Conservation (phyloP, 768 basidiomycete species). For the Phylloporus arenicola region DNA sequence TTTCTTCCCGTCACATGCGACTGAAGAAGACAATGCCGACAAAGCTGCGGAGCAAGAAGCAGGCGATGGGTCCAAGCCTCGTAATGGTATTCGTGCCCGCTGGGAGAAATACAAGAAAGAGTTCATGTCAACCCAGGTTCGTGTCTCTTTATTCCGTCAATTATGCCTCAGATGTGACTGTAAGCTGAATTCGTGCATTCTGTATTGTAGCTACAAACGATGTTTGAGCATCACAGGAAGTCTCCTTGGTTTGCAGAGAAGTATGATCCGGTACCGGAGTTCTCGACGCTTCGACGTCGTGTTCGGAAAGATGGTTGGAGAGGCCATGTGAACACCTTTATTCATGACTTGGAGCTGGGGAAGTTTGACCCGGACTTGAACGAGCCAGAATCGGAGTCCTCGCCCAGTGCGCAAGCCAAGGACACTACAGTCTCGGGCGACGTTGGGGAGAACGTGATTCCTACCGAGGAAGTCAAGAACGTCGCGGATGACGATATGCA, state of each 20-base stretch:
- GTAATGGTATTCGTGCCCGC: constrained; percentile 73
- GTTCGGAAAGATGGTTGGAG: constrained; percentile 84
- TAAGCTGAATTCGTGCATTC: constrained; percentile 24
- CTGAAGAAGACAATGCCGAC: constrained; percentile 78
- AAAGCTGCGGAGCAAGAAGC: constrained; percentile 82
- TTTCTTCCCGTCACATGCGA: constrained; percentile 67
- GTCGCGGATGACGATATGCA: constrained; percentile 68
- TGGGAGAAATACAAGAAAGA: constrained; percentile 97
- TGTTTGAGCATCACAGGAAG: constrained; percentile 92
- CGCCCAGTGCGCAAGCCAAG: constrained; percentile 47
- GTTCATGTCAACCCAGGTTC: constrained; percentile 81
- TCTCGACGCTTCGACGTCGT: constrained; percentile 64
- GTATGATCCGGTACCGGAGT: constrained; percentile 77
- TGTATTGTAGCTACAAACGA: constrained; percentile 79
- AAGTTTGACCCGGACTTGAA: constrained; percentile 76
- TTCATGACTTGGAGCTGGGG: constrained; percentile 77
- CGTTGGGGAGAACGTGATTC: constrained; percentile 29
- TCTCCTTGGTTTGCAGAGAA: constrained; percentile 98
- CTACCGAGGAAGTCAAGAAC: constrained; percentile 51
- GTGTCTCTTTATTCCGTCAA: constrained; percentile 30
- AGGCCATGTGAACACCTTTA: constrained; percentile 63
- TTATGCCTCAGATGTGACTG: constrained; percentile 9
- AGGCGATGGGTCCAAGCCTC: constrained; percentile 74
- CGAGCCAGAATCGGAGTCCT: constrained; percentile 54
- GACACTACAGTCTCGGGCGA: constrained; percentile 40